phyloP scores from a whole-genome alignment of 225 moss, liverwort and hornwort genomes.

The Bryum argenteum region DNA sequence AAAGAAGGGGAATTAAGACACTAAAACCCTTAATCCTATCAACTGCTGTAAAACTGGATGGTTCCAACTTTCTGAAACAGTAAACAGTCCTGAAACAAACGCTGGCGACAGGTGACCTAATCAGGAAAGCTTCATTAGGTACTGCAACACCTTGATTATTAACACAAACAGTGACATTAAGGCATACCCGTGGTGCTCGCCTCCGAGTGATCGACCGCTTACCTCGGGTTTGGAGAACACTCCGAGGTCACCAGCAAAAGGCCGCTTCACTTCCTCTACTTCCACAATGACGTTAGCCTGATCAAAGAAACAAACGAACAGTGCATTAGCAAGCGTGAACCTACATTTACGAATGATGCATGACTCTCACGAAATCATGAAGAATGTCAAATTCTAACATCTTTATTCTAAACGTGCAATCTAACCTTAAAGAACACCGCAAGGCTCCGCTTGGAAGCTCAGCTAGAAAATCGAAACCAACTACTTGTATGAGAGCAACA shows the following conservation, averaged over 20 bases:
- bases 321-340: conserved; percentile 25
- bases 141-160: background rate
- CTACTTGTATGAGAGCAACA: background rate
- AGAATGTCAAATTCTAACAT: conserved; percentile 10
- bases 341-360: background rate
- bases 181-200: conserved; percentile 11
- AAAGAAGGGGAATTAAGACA: conserved; percentile 5
- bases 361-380: conserved; percentile 4
- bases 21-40: conserved; percentile 44
- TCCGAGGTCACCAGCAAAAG: conserved; percentile 94
- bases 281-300: conserved; percentile 96
- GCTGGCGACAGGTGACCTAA: conserved; percentile 2
- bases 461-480: background rate
- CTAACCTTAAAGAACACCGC: conserved; percentile 1
- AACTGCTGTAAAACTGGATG: background rate
- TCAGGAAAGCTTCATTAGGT: conserved; percentile 10
- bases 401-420: conserved; percentile 12
- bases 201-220: conserved; percentile 33
- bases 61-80: conserved; percentile 14
- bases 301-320: conserved; percentile 21
- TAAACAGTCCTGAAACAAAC: conserved; percentile 8
- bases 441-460: conserved; percentile 12
- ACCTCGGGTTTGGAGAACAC: conserved; percentile 99
- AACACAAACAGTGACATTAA: background rate
- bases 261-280: conserved; percentile 87